Conservation (phyloP, 345 rosid species). For the Melaleuca alternifolia region DNA sequence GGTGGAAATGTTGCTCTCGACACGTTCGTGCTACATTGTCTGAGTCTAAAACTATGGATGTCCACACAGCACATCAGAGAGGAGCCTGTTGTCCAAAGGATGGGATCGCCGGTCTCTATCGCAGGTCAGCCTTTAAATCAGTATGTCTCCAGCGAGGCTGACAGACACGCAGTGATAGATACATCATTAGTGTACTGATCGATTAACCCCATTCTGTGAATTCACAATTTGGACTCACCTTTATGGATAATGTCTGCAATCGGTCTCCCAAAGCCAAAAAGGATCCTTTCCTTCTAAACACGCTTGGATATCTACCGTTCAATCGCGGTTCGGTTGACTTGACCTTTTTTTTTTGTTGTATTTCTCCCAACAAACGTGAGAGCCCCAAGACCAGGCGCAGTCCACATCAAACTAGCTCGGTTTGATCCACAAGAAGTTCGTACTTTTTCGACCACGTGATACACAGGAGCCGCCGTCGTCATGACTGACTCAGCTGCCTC, state of each 20-base stretch:
- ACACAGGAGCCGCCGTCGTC: not conserved
- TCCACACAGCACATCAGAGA: not conserved
- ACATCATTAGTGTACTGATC: too few species aligned
- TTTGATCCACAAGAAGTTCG: not conserved
- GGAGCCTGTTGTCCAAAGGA: too few species aligned
- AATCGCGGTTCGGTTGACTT: not conserved
- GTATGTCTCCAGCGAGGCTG: not conserved
- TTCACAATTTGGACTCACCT: not conserved
- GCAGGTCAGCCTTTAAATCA: not conserved
- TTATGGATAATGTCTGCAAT: not conserved
- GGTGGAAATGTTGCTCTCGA: not conserved
- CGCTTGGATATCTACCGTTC: not conserved
- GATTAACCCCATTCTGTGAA: not conserved
- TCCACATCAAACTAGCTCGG: not conserved
- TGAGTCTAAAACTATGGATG: not conserved
- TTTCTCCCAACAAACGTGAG: not conserved
- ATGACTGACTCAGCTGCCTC: slow-evolving; percentile 8
- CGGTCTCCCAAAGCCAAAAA: not conserved
- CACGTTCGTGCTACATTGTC: not conserved
- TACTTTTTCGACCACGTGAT: not conserved
- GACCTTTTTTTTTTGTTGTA: not conserved
- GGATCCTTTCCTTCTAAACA: not conserved
- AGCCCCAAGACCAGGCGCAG: not conserved
- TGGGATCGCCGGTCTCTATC: too few species aligned
- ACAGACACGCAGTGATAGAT: not conserved